Evolutionary conservation across 2,329 filamentous ascomycete species (phyloP).

Genomic region (Ophiostoma ulmi): DNA sequence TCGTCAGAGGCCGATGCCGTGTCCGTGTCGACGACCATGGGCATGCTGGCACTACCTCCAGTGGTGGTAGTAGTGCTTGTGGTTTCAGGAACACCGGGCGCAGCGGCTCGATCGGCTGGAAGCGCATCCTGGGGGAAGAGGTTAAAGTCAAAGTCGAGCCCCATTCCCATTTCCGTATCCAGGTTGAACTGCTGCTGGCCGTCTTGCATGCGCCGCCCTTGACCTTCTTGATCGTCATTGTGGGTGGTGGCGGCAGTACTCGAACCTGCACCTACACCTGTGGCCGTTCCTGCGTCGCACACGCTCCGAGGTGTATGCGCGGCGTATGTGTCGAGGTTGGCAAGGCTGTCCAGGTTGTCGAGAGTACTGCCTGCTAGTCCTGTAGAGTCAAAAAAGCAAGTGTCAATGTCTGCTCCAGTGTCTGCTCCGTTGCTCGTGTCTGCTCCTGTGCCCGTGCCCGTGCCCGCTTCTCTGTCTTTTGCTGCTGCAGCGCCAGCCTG

Average conservation of each 20-base stretch:
- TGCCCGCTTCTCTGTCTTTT: neutral
- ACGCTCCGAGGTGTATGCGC: neutral
- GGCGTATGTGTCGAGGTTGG: neutral
- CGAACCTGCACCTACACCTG: no score
- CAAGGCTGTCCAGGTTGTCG: no score
- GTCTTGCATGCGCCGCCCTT: conserved; percentile 10
- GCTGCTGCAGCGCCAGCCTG: neutral
- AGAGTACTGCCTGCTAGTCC: conserved; percentile 10
- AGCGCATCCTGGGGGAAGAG: neutral
- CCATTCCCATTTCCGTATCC: neutral
- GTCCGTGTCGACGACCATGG: neutral
- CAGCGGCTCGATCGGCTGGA: neutral
- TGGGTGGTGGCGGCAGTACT: neutral
- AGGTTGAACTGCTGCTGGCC: neutral
- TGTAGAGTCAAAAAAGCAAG: conserved; percentile 13
- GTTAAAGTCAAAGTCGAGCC: neutral
- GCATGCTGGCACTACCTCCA: neutral
- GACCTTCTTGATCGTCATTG: conserved; percentile 20
- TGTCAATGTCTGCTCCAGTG: conserved; percentile 17
- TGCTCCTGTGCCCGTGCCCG: neutral
- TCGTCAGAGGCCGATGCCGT: neutral
- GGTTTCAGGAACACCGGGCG: neutral
- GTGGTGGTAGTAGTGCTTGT: no score
- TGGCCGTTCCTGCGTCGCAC: neutral
- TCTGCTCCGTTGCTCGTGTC: neutral